phyloP scores from a whole-genome alignment of 331 rosid genomes.

The Malus hybrid region DNA sequence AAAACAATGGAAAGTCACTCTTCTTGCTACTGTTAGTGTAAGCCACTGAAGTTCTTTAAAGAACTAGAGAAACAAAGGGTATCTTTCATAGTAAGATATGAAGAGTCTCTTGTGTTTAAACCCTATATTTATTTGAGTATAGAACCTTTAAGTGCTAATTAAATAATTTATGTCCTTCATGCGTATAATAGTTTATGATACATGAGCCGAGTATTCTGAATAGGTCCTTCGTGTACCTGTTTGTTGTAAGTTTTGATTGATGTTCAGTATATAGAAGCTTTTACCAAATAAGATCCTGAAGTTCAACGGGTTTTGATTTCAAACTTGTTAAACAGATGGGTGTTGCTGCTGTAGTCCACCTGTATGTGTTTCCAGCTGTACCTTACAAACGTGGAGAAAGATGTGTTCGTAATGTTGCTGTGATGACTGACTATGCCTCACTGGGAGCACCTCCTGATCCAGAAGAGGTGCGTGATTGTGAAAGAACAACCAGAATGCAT shows the following conservation, averaged over 20 bases:
- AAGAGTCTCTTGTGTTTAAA: background rate
- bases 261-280: background rate
- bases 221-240: background rate
- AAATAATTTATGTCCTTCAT: background rate
- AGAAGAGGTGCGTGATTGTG: constrained; percentile 84
- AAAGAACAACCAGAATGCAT: constrained; percentile 51
- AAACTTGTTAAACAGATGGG: constrained; percentile 74
- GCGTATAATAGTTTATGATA: background rate
- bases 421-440: constrained; percentile 85
- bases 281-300: constrained; percentile 6
- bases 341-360: constrained; percentile 89
- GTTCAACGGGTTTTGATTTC: constrained; percentile 15
- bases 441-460: constrained; percentile 83
- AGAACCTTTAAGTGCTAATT: background rate
- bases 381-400: constrained; percentile 98
- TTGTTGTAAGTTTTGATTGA: background rate
- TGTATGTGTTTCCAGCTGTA: constrained; percentile 85
- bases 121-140: background rate
- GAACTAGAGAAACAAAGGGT: background rate
- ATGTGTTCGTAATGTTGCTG: constrained; percentile 93
- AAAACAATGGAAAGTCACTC: background rate
- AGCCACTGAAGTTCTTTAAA: background rate
- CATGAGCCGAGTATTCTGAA: background rate
- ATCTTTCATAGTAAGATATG: background rate
- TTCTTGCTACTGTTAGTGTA: background rate